Conservation (phyloP, 148 eudicot species). For the Spergularia bocconei region DNA sequence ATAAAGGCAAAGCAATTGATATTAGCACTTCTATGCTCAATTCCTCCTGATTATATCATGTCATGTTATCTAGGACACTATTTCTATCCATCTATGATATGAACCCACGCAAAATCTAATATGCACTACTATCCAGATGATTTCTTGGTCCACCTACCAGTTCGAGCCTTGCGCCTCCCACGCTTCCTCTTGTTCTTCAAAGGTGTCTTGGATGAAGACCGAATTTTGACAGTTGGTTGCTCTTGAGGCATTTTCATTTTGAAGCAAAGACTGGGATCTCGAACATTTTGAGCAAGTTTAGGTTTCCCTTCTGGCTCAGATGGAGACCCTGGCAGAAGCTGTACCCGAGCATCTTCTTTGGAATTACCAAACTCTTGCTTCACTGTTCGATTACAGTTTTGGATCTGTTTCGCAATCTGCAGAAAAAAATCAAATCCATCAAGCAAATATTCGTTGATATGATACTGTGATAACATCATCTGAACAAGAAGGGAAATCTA, state of each 20-base stretch:
- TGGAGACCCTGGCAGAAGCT: conserved; percentile 25
- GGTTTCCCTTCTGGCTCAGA: conserved; percentile 21
- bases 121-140: conserved; percentile 35
- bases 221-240: conserved; percentile 39
- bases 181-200: conserved; percentile 46
- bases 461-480: too few species aligned
- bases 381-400: conserved; percentile 35
- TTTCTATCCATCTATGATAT: conserved; percentile 1
- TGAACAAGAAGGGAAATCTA: too few species aligned
- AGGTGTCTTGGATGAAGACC: conserved; percentile 36
- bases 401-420: conserved; percentile 44
- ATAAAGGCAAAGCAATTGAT: conserved; percentile 6
- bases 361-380: conserved; percentile 32
- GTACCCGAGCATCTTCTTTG: conserved; percentile 22
- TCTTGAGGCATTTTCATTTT: conserved; percentile 25
- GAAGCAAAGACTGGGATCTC: conserved; percentile 24
- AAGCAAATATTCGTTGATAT: neutral
- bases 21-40: neutral
- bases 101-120: neutral
- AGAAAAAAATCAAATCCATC: conserved; percentile 1
- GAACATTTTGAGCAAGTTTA: conserved; percentile 16
- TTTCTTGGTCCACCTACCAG: conserved; percentile 43
- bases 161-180: conserved; percentile 52
- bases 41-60: neutral
- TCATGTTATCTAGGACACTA: conserved; percentile 12